These are phyloP conservation scores for Saccharomycopsis sp. DNA, from an alignment of 805 yeast genomes.

Conservation along the genomic window DNA sequence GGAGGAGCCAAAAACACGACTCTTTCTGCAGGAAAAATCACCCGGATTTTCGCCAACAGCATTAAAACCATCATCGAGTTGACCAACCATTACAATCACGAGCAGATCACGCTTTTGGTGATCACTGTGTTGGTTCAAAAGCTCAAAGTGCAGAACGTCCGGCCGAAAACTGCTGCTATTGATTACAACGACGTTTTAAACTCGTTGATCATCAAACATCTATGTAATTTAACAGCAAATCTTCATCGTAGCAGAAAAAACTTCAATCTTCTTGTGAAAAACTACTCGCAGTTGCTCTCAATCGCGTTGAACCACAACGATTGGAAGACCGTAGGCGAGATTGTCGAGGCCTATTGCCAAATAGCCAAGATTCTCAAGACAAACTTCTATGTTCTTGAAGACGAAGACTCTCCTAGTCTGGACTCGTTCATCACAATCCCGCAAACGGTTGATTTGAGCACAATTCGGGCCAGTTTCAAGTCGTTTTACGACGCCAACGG, in stretches of 20 bases:
- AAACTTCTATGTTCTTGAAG: slow-evolving; percentile 16
- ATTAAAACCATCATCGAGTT: slow-evolving; percentile 62
- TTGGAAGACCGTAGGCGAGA: slow-evolving; percentile 31
- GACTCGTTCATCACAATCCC: not conserved
- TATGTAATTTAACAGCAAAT: slow-evolving; percentile 8
- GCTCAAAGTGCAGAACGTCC: slow-evolving; percentile 29
- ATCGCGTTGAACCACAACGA: slow-evolving; percentile 40
- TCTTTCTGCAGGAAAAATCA: not conserved
- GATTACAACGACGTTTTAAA: slow-evolving; percentile 57
- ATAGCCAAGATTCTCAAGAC: slow-evolving; percentile 30
- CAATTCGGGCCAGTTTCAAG: not conserved
- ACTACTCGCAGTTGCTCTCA: slow-evolving; percentile 45
- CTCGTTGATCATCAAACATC: slow-evolving; percentile 9
- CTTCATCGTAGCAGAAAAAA: slow-evolving; percentile 13
- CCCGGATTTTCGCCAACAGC: slow-evolving; percentile 51
- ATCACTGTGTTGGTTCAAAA: slow-evolving; percentile 81
- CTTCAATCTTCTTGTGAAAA: slow-evolving; percentile 41
- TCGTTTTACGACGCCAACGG: slow-evolving; percentile 6
- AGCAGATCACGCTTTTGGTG: slow-evolving; percentile 67
- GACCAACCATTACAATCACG: slow-evolving; percentile 59
- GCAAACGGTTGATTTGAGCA: not conserved
- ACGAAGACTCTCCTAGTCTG: not conserved
- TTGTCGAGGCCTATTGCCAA: slow-evolving; percentile 44
- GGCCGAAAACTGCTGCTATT: slow-evolving; percentile 53
- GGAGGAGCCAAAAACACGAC: not conserved